Base-by-base conservation (phyloP, 1,139 yeast genomes). In the Hyphopichia fennica region DNA sequence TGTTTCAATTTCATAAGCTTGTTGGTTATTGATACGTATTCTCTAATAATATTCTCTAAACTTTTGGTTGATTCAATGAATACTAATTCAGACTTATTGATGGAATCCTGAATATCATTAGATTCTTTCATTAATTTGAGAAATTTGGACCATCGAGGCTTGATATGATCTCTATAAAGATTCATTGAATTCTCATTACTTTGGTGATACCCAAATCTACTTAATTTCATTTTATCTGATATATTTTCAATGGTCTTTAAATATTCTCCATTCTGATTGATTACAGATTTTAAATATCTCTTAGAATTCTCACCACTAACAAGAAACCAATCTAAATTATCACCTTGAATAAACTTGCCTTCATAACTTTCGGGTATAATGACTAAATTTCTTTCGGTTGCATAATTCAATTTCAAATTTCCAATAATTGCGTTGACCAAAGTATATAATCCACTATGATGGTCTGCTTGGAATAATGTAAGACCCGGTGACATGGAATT, bases 171-270 rank as follows among this genome's bases (percentile, higher is more conserved):
- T 11, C 54, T 45, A 49, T 54, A 71, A 39, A 78, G 68, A 34
- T 55, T 52, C 16, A 51, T 47, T 0, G 81, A 79, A n/a, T 76
- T 64, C 14, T 65, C 69, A 23, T 72, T 60, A 11, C 71, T 65
- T 33, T 69, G 68, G 2, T 70, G 77, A 51, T 67, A 69, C 0
- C 68, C 73, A 28, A 38, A 41, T 1, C 76, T 77, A 1, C 59
- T 62, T n/a, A 69, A 50, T 0, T 58, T 65, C 35, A 76, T 42
- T 2, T 46, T 31, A 2, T 46, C 42, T 0, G 80, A 72, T 11
- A 75, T 45, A 1, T 44, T 41, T 18, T 59, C 64, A 11, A 73
- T 75, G 38, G 58, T 40, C 1, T 35, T 34, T 14, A 75, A 54
- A 2, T 63, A 45, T 3, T 40, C 31, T 1, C 43, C 41, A 3